Conservation (phyloP, 805 yeast genomes). For the Spathaspora sp. region DNA sequence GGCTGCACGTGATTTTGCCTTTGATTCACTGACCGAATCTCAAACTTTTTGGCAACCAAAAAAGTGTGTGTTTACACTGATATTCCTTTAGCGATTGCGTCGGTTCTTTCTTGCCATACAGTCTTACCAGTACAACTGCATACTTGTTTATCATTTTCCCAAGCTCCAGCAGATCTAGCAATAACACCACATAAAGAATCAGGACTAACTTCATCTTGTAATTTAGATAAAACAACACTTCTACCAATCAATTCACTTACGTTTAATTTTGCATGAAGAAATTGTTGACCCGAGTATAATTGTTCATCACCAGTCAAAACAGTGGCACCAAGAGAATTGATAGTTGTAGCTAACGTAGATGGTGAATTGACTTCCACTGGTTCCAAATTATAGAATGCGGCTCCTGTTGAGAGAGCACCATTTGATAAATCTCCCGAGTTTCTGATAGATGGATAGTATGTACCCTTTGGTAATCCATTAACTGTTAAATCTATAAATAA, state of each 20-base stretch:
- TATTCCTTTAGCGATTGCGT: constrained; percentile 63
- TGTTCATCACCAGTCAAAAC: constrained; percentile 8
- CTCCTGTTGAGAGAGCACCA: constrained; percentile 70
- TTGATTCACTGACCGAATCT: background rate
- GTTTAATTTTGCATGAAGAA: constrained; percentile 40
- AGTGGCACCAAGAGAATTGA: constrained; percentile 34
- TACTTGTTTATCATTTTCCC: constrained; percentile 93
- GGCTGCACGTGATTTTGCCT: too few species aligned
- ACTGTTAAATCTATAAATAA: constrained; percentile 72
- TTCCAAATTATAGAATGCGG: constrained; percentile 40
- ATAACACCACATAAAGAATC: constrained; percentile 75
- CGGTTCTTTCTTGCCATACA: constrained; percentile 89
- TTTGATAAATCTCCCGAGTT: constrained; percentile 70
- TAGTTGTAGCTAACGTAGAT: constrained; percentile 22
- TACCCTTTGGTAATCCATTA: constrained; percentile 64
- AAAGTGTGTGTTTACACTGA: constrained; percentile 12
- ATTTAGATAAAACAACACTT: constrained; percentile 47
- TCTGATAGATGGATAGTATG: constrained; percentile 67
- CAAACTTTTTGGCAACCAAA: background rate
- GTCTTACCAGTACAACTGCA: constrained; percentile 96
- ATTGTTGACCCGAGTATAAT: constrained; percentile 33
- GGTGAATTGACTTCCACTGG: constrained; percentile 31
- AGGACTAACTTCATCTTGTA: constrained; percentile 34
- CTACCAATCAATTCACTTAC: constrained; percentile 71
- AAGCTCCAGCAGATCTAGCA: constrained; percentile 94